phyloP scores from a whole-genome alignment of 345 rosid genomes.

The Nasturtium officinale region DNA sequence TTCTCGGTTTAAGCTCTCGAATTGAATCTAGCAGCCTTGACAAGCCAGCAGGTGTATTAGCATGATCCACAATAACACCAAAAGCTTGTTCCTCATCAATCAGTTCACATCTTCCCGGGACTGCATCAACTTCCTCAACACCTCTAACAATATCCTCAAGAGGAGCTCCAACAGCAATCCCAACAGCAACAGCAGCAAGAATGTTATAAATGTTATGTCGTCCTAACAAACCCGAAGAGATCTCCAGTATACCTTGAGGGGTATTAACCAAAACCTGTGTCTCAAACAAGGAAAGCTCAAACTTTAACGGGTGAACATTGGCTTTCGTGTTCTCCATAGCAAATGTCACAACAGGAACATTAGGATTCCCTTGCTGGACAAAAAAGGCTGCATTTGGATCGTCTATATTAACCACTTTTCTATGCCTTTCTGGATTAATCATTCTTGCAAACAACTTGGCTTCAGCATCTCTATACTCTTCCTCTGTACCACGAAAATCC shows the following conservation, averaged over 20 bases:
- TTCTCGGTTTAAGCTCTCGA: constrained; percentile 79
- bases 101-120: constrained; percentile 93
- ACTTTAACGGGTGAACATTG: constrained; percentile 84
- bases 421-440: constrained; percentile 88
- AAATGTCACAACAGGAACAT: constrained; percentile 86
- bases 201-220: constrained; percentile 86
- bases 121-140: constrained; percentile 90
- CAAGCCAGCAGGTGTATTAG: constrained; percentile 77
- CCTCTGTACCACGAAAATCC: constrained; percentile 72
- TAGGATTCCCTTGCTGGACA: constrained; percentile 64
- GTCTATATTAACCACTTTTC: constrained; percentile 89
- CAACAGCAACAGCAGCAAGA: constrained; percentile 90
- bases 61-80: constrained; percentile 90
- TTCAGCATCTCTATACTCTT: constrained; percentile 75
- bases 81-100: constrained; percentile 95
- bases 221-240: constrained; percentile 89
- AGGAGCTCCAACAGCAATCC: constrained; percentile 95
- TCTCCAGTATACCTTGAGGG: constrained; percentile 84
- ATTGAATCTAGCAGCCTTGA: constrained; percentile 88
- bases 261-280: constrained; percentile 88
- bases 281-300: constrained; percentile 89
- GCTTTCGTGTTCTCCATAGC: constrained; percentile 87
- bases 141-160: constrained; percentile 93
- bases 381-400: constrained; percentile 81
- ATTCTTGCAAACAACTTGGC: constrained; percentile 85